Evolutionary conservation across 192 early-diverging fungal species (phyloP).

Genomic region (Linnemannia schmuckeri): DNA sequence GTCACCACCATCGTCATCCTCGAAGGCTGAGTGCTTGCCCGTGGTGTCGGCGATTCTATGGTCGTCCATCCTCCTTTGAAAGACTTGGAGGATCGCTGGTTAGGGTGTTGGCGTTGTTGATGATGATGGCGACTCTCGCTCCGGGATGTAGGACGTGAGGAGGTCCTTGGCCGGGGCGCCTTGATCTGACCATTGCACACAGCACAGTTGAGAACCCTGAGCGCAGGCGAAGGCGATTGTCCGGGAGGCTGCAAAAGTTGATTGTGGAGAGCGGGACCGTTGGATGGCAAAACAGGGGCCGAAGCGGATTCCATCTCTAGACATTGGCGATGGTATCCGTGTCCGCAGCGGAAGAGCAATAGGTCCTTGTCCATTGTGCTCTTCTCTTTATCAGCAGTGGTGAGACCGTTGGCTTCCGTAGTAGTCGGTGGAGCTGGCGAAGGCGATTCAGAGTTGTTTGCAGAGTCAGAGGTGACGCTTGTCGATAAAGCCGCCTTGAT

Average conservation of each 20-base stretch:
- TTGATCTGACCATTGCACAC: slow-evolving; percentile 44
- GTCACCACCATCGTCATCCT: slow-evolving; percentile 1
- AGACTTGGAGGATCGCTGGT: not conserved
- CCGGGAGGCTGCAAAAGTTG: not conserved
- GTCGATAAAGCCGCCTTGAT: slow-evolving; percentile 46
- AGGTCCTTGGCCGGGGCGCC: slow-evolving; percentile 3
- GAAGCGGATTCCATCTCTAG: slow-evolving; percentile 49
- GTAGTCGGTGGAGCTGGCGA: slow-evolving; percentile 5
- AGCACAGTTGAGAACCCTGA: slow-evolving; percentile 27
- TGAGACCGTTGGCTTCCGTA: not conserved
- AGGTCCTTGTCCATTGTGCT: slow-evolving; percentile 46
- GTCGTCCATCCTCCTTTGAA: slow-evolving; percentile 17
- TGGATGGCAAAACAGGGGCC: not conserved
- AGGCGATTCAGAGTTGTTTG: slow-evolving; percentile 4
- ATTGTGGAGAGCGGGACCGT: not conserved
- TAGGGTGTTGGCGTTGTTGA: slow-evolving; percentile 1
- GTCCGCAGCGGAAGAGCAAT: slow-evolving; percentile 66
- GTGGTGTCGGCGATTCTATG: slow-evolving; percentile 19
- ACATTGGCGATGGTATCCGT: slow-evolving; percentile 68
- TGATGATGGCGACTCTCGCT: not conserved
- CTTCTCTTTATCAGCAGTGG: slow-evolving; percentile 9
- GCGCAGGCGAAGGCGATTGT: not conserved
- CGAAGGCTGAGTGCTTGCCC: slow-evolving; percentile 8
- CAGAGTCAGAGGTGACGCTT: slow-evolving; percentile 27
- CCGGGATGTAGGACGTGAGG: slow-evolving; percentile 18